Percentiles rank a stretch among this genome's conserved stretches.
phyloP scores from a whole-genome alignment of 371 early-diverging fungal genomes.

The Cokeromyces recurvatus region DNA sequence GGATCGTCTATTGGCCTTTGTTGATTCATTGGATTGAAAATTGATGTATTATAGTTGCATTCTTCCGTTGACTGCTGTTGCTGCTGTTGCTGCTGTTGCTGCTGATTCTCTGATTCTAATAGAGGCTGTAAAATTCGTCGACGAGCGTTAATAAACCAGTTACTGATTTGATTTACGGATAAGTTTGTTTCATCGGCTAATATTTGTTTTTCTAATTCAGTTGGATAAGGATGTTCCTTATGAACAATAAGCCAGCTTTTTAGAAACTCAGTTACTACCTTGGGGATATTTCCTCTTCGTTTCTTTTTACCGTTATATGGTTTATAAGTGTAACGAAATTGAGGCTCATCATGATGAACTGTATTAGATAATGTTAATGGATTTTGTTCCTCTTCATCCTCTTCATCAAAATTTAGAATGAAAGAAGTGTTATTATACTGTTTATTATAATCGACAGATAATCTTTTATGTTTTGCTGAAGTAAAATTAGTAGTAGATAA shows the following conservation, averaged over 20 bases:
- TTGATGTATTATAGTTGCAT: no score
- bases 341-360: no score
- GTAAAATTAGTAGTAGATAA: no score
- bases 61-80: no score
- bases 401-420: neutral
- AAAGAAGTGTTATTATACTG: no score
- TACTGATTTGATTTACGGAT: slow-evolving; percentile 74
- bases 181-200: slow-evolving; percentile 64
- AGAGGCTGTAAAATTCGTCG: slow-evolving; percentile 61
- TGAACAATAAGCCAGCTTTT: slow-evolving; percentile 75
- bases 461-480: no score
- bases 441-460: no score
- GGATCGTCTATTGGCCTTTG: no score
- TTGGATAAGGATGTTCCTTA: slow-evolving; percentile 79
- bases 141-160: slow-evolving; percentile 91
- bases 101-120: slow-evolving; percentile 34
- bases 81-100: no score
- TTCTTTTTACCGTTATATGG: slow-evolving; percentile 17
- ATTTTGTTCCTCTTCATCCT: neutral
- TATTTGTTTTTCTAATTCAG: slow-evolving; percentile 69
- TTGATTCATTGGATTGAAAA: no score
- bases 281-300: slow-evolving; percentile 62
- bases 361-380: no score
- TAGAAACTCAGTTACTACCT: slow-evolving; percentile 59
- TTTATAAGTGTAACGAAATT: slow-evolving; percentile 9